Evolutionary conservation across 129 eudicot species (phyloP).

Genomic region (Artemisia argyi): DNA sequence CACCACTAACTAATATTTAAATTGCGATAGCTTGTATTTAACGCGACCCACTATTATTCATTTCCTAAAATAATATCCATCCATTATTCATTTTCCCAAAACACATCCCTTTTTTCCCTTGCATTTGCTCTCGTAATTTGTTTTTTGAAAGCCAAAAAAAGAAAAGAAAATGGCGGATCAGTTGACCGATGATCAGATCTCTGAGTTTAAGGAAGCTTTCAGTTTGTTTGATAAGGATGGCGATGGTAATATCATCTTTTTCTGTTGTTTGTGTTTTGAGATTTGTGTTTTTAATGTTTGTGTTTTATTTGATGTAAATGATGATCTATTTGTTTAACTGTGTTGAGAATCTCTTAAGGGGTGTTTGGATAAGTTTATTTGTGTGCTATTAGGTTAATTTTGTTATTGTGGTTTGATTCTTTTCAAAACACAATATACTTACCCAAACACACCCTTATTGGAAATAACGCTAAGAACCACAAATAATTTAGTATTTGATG

Average conservation of each 20-base stretch:
- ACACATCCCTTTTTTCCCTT: too few species aligned
- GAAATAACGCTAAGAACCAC: too few species aligned
- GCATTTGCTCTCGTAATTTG: neutral
- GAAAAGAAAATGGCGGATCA: slow-evolving; percentile 34
- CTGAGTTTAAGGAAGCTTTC: slow-evolving; percentile 44
- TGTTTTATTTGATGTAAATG: neutral
- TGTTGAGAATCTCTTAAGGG: neutral
- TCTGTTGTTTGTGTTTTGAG: neutral
- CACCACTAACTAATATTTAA: too few species aligned
- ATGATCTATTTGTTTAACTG: neutral
- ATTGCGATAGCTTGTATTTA: too few species aligned
- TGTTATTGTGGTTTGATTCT: too few species aligned
- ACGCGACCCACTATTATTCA: too few species aligned
- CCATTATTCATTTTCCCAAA: neutral
- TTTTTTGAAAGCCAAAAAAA: neutral
- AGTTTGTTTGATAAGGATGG: slow-evolving; percentile 44
- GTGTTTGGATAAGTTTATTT: too few species aligned
- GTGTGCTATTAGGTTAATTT: too few species aligned
- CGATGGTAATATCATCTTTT: slow-evolving; percentile 18
- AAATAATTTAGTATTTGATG: too few species aligned
- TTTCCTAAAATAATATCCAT: too few species aligned
- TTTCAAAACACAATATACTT: too few species aligned
- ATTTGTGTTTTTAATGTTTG: neutral
- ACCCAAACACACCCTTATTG: too few species aligned
- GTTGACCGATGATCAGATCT: slow-evolving; percentile 43